Conservation (phyloP, 2,329 filamentous ascomycete genomes). For the Trichoderma sp. region DNA sequence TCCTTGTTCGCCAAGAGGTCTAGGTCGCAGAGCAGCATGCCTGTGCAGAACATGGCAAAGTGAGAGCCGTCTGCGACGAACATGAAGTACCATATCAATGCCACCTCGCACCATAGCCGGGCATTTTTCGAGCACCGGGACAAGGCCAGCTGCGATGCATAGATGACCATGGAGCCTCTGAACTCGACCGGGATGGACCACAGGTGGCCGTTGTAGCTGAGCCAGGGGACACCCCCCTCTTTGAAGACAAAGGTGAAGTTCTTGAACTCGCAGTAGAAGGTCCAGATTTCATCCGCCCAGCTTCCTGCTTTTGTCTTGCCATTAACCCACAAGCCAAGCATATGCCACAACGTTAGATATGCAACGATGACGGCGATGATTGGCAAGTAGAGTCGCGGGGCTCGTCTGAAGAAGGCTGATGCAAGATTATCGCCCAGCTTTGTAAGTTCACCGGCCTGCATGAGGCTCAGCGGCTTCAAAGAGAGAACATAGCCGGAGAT, state of each 20-base stretch:
- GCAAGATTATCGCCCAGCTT: slow-evolving; percentile 48
- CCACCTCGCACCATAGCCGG: slow-evolving; percentile 55
- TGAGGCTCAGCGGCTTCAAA: slow-evolving; percentile 50
- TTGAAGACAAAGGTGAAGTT: slow-evolving; percentile 70
- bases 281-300: slow-evolving; percentile 52
- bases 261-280: slow-evolving; percentile 59
- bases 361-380: slow-evolving; percentile 57
- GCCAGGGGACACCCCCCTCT: slow-evolving; percentile 56
- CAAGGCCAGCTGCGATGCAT: slow-evolving; percentile 58
- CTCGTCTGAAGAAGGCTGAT: slow-evolving; percentile 52
- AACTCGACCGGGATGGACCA: slow-evolving; percentile 68
- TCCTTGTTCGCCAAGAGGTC: slow-evolving; percentile 55
- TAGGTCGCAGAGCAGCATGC: slow-evolving; percentile 64
- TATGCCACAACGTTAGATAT: slow-evolving; percentile 53
- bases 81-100: slow-evolving; percentile 64
- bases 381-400: slow-evolving; percentile 52
- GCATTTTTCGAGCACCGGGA: slow-evolving; percentile 56
- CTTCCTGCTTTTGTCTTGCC: slow-evolving; percentile 43
- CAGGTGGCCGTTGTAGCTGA: slow-evolving; percentile 55
- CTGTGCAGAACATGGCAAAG: slow-evolving; percentile 60
- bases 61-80: slow-evolving; percentile 68
- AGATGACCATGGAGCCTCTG: slow-evolving; percentile 64
- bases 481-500: slow-evolving; percentile 60
- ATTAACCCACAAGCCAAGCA: slow-evolving; percentile 50
- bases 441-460: slow-evolving; percentile 46